Conservation (phyloP, 495 filamentous ascomycete species). For the Xylaria cubensis region DNA sequence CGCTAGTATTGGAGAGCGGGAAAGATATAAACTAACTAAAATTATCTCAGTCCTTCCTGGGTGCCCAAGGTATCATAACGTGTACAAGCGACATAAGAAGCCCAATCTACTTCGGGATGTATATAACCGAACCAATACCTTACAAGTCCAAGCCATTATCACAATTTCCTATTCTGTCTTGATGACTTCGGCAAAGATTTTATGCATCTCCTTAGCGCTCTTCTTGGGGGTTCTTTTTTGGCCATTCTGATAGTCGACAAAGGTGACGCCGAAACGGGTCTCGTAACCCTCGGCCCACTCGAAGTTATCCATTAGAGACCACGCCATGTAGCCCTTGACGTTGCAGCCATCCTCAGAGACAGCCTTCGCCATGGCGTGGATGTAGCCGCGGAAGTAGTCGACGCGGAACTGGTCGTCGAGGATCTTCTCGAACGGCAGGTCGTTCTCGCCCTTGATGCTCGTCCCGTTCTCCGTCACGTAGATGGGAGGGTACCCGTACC, state of each 20-base stretch:
- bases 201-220: conserved; percentile 69
- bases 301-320: conserved; percentile 80
- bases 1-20: not conserved
- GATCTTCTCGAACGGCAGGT: conserved; percentile 70
- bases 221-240: conserved; percentile 82
- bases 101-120: conserved; percentile 12
- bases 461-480: conserved; percentile 87
- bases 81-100: conserved; percentile 4
- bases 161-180: conserved; percentile 29
- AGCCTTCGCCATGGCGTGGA: conserved; percentile 73
- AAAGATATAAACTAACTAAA: not conserved
- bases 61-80: conserved; percentile 25
- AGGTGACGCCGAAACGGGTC: conserved; percentile 81
- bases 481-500: conserved; percentile 75
- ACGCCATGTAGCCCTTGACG: conserved; percentile 76
- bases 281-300: conserved; percentile 82
- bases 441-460: conserved; percentile 78
- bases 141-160: conserved; percentile 10
- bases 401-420: conserved; percentile 77
- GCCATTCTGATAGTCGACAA: conserved; percentile 74
- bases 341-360: conserved; percentile 71
- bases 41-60: not conserved
- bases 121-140: conserved; percentile 5
- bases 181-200: conserved; percentile 61
- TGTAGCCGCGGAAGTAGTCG: conserved; percentile 76